Conservation (phyloP, 2,329 filamentous ascomycete genomes). For the Fonsecaea nubica region DNA sequence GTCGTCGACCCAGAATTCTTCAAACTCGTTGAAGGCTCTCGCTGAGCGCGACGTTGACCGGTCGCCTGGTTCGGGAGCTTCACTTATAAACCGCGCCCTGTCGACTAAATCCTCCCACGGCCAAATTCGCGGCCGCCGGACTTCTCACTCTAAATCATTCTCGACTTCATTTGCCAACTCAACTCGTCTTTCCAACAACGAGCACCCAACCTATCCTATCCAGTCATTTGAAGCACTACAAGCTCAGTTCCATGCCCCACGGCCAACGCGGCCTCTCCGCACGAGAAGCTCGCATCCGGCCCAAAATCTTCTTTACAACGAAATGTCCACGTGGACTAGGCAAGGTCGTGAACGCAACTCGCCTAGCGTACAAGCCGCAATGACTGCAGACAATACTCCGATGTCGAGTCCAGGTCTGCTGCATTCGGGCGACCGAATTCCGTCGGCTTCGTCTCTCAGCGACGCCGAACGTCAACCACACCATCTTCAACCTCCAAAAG, state of each 20-base stretch:
- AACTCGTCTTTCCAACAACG: constrained; percentile 27
- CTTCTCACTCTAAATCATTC: constrained; percentile 38
- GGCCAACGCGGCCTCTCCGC: constrained; percentile 49
- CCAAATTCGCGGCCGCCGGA: constrained; percentile 26
- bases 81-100: constrained; percentile 24
- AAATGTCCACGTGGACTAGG: constrained; percentile 39
- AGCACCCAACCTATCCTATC: constrained; percentile 54
- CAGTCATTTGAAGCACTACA: constrained; percentile 57
- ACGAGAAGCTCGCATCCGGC: constrained; percentile 54
- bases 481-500: constrained; percentile 75
- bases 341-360: constrained; percentile 33
- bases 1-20: constrained; percentile 32
- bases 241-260: constrained; percentile 51
- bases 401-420: constrained; percentile 55
- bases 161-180: constrained; percentile 32
- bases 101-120: constrained; percentile 29
- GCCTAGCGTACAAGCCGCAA: constrained; percentile 37
- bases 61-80: constrained; percentile 5
- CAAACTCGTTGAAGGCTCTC: constrained; percentile 31
- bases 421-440: constrained; percentile 44
- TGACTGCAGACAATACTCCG: constrained; percentile 56
- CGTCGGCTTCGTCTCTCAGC: constrained; percentile 45
- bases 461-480: constrained; percentile 68
- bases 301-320: constrained; percentile 43
- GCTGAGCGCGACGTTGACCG: constrained; percentile 22